Conservation (phyloP, 1,139 yeast species). For the Kodamaea sp. region DNA sequence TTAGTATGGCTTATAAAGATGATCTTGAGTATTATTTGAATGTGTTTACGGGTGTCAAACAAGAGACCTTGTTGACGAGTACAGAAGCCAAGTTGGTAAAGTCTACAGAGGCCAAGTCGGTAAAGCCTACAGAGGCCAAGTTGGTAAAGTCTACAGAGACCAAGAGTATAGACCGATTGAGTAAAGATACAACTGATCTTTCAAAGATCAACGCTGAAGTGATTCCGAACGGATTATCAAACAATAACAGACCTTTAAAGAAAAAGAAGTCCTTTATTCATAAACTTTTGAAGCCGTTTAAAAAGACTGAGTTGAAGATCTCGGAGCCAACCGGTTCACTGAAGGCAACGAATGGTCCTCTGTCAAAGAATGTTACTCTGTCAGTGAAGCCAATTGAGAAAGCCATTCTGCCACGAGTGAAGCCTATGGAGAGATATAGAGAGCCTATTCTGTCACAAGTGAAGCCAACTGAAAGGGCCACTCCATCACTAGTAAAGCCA, state of each 20-base stretch:
- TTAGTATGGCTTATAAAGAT: slow-evolving; percentile 21
- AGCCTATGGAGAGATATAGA: too few relatives aligned
- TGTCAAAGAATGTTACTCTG: too few relatives aligned
- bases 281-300: slow-evolving; percentile 17
- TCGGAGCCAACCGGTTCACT: too few relatives aligned
- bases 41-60: slow-evolving; percentile 8
- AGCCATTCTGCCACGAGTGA: too few relatives aligned
- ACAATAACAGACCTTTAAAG: not conserved
- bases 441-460: too few relatives aligned
- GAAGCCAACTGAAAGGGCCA: too few relatives aligned
- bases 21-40: slow-evolving; percentile 23
- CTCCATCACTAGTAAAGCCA: too few relatives aligned
- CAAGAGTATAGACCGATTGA: not conserved
- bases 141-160: not conserved
- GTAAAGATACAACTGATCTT: too few relatives aligned
- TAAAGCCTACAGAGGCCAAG: not conserved
- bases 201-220: too few relatives aligned
- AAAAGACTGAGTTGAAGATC: slow-evolving; percentile 3
- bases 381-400: too few relatives aligned
- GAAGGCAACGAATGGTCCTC: too few relatives aligned
- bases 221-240: too few relatives aligned
- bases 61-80: not conserved
- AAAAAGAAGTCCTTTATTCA: slow-evolving; percentile 20
- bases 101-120: not conserved
- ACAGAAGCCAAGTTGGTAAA: not conserved